Base-by-base conservation (phyloP, 768 basidiomycete genomes). In the Kwoniella bestiolae region DNA sequence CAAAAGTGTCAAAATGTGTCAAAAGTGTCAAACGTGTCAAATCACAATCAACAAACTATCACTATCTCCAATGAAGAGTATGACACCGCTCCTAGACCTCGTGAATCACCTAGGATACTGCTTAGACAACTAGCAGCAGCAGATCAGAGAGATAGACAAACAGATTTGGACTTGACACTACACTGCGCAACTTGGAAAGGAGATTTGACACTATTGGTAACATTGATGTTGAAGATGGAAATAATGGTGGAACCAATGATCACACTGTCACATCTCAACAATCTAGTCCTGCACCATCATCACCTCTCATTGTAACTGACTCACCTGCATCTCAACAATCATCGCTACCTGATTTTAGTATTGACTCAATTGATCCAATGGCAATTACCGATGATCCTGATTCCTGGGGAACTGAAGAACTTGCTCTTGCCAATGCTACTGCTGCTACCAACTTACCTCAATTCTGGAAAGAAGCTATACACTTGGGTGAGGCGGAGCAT, bases 401-500 rank as follows among this genome's bases (percentile, higher is more conserved):
- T 11, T 45, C 56, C 16, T 58, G 41, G 44, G 56, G 56, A 34
- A 25, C 34, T 2, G 34, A 23, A 38, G 16, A 4, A 21, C 2
- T 41, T 5, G 41, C 56, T 28, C 23, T 28, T 1, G 38, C 56
- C 25, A 28, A 12, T 4, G 41, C 41, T 21, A 14, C 45, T 16
- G 21, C 21, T 2, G 2, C 56, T 3, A 45, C 56, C 1, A 16
- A 45, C 12, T 1, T 16, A 3, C 35, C 25, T 34, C 60, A 61
- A 3, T 25, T 28, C 3, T 63, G 34, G 21, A 38, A 63, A 46
- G 38, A 60, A 60, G 59, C 59, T 2, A 23, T 50, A 28, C 6
- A 32, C n/a, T 60, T 50, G 1, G 8, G 41, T 35, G 28, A 52
- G 50, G 41, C 9, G 23, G 34, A 58, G 4, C 58, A 77, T 0